Percentiles rank a stretch among this genome's conserved stretches.
Evolutionary conservation across 2,329 filamentous ascomycete species (phyloP).

Genomic region (Calonectria crousiana): DNA sequence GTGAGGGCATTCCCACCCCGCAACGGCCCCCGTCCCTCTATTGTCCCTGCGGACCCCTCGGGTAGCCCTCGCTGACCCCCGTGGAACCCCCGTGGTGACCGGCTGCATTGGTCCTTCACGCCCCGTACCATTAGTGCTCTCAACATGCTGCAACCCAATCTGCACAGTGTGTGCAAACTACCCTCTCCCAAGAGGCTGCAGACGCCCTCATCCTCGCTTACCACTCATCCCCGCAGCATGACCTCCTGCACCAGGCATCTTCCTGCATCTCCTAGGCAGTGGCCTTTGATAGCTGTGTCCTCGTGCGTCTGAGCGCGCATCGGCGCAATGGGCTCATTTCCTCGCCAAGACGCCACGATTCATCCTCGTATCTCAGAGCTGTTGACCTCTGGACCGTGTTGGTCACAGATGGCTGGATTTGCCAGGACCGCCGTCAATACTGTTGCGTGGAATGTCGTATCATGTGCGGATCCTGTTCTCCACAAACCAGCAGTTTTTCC

Average conservation of each 20-base stretch:
- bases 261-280: background rate
- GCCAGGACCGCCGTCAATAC: background rate
- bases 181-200: background rate
- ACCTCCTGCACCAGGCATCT: background rate
- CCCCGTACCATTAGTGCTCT: background rate
- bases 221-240: background rate
- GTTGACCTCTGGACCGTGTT: background rate
- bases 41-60: background rate
- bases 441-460: background rate
- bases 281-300: background rate
- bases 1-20: background rate
- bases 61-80: background rate
- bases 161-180: background rate
- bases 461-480: background rate
- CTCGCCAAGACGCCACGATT: background rate
- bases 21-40: background rate
- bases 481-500: background rate
- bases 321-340: background rate
- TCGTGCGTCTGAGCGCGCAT: background rate
- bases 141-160: background rate
- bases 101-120: background rate
- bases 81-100: background rate
- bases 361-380: background rate
- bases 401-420: background rate
- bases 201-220: background rate